Conservation (phyloP, 805 yeast genomes). For the Millerago galiae region DNA sequence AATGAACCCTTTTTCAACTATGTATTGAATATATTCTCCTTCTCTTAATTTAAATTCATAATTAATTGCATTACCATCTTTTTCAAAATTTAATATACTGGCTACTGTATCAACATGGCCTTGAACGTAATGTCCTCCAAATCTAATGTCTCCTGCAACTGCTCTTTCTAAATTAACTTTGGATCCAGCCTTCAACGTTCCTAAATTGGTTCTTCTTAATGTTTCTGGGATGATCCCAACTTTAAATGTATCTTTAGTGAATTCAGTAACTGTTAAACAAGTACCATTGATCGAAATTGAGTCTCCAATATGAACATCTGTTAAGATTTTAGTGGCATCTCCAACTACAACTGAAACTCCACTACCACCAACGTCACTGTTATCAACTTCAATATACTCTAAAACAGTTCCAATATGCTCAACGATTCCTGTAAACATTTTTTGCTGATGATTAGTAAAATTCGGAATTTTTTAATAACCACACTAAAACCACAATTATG, state of each 20-base stretch:
- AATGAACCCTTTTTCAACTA: constrained; percentile 94
- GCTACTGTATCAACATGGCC: constrained; percentile 96
- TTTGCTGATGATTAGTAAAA: not conserved
- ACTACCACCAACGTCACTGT: constrained; percentile 42
- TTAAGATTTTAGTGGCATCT: constrained; percentile 55
- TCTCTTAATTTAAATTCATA: constrained; percentile 73
- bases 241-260: constrained; percentile 54
- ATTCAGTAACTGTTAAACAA: constrained; percentile 89
- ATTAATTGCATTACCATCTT: constrained; percentile 73
- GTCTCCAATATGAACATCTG: constrained; percentile 89
- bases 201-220: constrained; percentile 71
- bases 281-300: constrained; percentile 85
- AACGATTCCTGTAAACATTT: constrained; percentile 95
- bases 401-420: constrained; percentile 70
- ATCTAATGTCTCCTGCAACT: constrained; percentile 67
- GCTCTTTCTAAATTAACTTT: constrained; percentile 91
- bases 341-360: constrained; percentile 68
- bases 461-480: too few species aligned
- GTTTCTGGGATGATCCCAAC: constrained; percentile 95
- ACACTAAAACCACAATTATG: too few species aligned
- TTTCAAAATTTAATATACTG: constrained; percentile 39
- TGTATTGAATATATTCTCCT: constrained; percentile 49
- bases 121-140: constrained; percentile 97
- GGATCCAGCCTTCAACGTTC: constrained; percentile 47
- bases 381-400: constrained; percentile 41